phyloP scores from a whole-genome alignment of 192 early-diverging fungal genomes.

The Linnemannia elongata region DNA sequence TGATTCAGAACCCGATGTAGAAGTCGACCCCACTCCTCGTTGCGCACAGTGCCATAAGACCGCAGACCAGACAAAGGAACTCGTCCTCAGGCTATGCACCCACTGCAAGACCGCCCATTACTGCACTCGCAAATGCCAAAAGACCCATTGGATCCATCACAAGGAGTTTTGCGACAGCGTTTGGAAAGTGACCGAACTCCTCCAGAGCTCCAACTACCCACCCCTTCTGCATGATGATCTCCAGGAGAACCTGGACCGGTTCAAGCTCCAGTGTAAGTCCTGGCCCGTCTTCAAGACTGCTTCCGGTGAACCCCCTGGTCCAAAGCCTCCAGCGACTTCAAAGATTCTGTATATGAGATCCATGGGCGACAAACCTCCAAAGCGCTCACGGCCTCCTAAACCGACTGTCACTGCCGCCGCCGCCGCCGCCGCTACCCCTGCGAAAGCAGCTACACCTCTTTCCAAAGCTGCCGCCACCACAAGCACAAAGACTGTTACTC shows the following conservation, averaged over 20 bases:
- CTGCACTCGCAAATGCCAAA: neutral
- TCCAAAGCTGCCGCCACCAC: neutral
- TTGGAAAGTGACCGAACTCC: neutral
- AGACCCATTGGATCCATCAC: constrained; percentile 1
- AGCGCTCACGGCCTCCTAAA: neutral
- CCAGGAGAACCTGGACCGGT: neutral
- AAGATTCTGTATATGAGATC: neutral
- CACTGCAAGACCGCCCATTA: neutral
- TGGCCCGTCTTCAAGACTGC: neutral
- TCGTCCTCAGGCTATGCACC: neutral
- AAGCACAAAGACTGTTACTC: neutral
- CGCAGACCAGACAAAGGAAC: neutral
- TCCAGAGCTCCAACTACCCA: neutral
- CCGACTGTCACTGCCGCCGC: neutral
- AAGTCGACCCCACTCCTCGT: neutral
- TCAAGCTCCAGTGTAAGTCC: neutral
- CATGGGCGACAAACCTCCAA: neutral
- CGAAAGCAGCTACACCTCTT: neutral
- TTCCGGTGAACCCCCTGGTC: neutral
- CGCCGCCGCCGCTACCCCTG: neutral
- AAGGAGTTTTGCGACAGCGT: neutral
- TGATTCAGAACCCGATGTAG: too few relatives aligned
- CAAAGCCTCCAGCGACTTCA: neutral
- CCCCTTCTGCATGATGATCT: neutral
- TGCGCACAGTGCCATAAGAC: neutral